phyloP scores from a whole-genome alignment of 1,284 basidiomycete species.

The Trametes hirsuta region DNA sequence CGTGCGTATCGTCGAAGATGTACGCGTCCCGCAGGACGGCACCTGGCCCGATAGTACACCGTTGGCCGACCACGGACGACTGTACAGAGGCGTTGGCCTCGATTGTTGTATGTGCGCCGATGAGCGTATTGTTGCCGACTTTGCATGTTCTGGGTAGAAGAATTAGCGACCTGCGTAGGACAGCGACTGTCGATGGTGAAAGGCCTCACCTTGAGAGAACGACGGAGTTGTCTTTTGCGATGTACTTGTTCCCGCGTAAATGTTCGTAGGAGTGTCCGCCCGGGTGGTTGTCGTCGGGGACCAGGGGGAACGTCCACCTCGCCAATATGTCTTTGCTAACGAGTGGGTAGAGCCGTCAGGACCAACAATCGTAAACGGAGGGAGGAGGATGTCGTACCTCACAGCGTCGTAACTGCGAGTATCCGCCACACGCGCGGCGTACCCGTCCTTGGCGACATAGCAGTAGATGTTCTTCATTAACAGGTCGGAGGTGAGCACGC shows the following conservation, averaged over 20 bases:
- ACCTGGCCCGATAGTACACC: slow-evolving; percentile 69
- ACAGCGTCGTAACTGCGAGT: slow-evolving; percentile 89
- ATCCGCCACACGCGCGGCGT: slow-evolving; percentile 88
- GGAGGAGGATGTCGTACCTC: slow-evolving; percentile 50
- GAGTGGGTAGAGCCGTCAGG: neutral
- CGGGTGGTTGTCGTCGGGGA: slow-evolving; percentile 92
- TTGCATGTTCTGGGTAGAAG: slow-evolving; percentile 67
- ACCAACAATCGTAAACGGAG: neutral
- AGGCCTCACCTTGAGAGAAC: slow-evolving; percentile 68
- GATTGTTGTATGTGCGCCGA: slow-evolving; percentile 74
- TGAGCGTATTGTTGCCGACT: slow-evolving; percentile 81
- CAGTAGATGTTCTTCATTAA: slow-evolving; percentile 95
- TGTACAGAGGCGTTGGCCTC: slow-evolving; percentile 64
- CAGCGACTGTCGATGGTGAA: too few relatives aligned
- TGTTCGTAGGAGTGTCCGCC: slow-evolving; percentile 83
- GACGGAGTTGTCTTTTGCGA: slow-evolving; percentile 77
- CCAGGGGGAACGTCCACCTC: slow-evolving; percentile 93
- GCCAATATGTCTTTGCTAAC: slow-evolving; percentile 89
- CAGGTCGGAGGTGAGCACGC: slow-evolving; percentile 94
- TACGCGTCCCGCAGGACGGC: slow-evolving; percentile 75
- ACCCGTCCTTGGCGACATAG: slow-evolving; percentile 84
- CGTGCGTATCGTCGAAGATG: slow-evolving; percentile 77
- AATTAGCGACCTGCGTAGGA: neutral
- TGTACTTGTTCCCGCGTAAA: slow-evolving; percentile 84
- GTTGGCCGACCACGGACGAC: slow-evolving; percentile 76